Conservation (phyloP, 176 grass and related monocot genomes). For the Ensete glaucum region DNA sequence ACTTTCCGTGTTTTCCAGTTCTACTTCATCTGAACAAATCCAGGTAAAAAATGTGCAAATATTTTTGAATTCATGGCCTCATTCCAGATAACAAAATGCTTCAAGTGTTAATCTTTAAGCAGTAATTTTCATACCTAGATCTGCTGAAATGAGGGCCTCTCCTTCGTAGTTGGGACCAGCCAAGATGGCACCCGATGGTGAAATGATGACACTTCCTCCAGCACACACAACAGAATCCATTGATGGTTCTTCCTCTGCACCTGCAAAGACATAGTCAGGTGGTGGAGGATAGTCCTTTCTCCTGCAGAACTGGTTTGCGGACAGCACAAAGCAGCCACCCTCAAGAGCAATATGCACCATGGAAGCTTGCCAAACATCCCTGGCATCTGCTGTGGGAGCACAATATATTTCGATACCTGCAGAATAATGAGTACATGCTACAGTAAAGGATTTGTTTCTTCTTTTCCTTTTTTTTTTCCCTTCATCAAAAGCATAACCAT, state of each 20-base stretch:
- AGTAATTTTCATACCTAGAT: constrained; percentile 44
- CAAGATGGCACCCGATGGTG: constrained; percentile 62
- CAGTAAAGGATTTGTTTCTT: not conserved
- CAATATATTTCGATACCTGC: constrained; percentile 89
- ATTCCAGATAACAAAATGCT: too few relatives aligned
- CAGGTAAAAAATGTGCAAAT: not conserved
- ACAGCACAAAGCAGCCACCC: constrained; percentile 86
- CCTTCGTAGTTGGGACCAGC: constrained; percentile 87
- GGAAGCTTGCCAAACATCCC: constrained; percentile 85
- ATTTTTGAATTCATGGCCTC: too few relatives aligned
- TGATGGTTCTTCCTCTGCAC: constrained; percentile 66
- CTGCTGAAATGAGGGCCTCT: constrained; percentile 64
- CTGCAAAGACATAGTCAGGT: constrained; percentile 52
- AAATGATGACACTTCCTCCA: constrained; percentile 92
- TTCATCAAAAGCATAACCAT: not conserved
- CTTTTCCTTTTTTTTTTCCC: not conserved
- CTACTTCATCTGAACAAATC: too few relatives aligned
- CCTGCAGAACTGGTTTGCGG: constrained; percentile 83
- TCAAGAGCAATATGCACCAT: constrained; percentile 85
- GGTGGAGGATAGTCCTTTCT: constrained; percentile 81
- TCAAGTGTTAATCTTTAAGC: too few relatives aligned
- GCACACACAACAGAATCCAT: constrained; percentile 67
- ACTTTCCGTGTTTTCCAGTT: too few relatives aligned
- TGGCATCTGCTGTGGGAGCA: constrained; percentile 76
- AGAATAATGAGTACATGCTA: not conserved